These are phyloP conservation scores for Cladosporium sphaerospermum DNA, from an alignment of 2,329 filamentous ascomycete genomes.

Conservation along the genomic window DNA sequence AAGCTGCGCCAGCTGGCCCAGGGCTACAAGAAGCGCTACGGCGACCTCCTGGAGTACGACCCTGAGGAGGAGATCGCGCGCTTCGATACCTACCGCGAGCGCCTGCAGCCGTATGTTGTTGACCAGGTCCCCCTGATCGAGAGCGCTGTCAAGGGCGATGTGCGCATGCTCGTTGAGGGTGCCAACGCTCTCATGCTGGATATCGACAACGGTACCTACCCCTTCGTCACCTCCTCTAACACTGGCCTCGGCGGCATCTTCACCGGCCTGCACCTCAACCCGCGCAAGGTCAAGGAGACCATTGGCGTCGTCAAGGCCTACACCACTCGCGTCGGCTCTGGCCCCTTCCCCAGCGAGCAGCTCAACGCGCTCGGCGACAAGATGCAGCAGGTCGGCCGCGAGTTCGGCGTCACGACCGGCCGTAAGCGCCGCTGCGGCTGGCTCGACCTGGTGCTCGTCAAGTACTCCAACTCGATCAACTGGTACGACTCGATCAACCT, in stretches of 20 bases:
- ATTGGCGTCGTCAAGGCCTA: slow-evolving; percentile 65
- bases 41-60: slow-evolving; percentile 60
- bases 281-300: slow-evolving; percentile 53
- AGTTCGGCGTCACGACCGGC: slow-evolving; percentile 53
- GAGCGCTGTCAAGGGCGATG: slow-evolving; percentile 52
- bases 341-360: slow-evolving; percentile 64
- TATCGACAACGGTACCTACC: slow-evolving; percentile 57
- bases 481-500: slow-evolving; percentile 61
- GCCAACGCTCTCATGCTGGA: slow-evolving; percentile 65
- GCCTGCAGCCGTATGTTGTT: slow-evolving; percentile 55
- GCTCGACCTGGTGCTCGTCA: slow-evolving; percentile 63
- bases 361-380: slow-evolving; percentile 52
- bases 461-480: slow-evolving; percentile 60
- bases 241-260: slow-evolving; percentile 57
- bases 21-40: slow-evolving; percentile 63
- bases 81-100: slow-evolving; percentile 54
- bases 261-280: slow-evolving; percentile 56
- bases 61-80: slow-evolving; percentile 61
- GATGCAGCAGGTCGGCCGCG: slow-evolving; percentile 50
- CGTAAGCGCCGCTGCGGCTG: slow-evolving; percentile 57
- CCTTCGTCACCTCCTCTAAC: slow-evolving; percentile 55
- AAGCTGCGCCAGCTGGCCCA: slow-evolving; percentile 57
- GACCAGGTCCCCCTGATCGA: slow-evolving; percentile 62
- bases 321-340: slow-evolving; percentile 52
- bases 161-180: slow-evolving; percentile 62